These are phyloP conservation scores for Melaleuca alternifolia DNA, from an alignment of 345 rosid genomes.

Conservation along the genomic window DNA sequence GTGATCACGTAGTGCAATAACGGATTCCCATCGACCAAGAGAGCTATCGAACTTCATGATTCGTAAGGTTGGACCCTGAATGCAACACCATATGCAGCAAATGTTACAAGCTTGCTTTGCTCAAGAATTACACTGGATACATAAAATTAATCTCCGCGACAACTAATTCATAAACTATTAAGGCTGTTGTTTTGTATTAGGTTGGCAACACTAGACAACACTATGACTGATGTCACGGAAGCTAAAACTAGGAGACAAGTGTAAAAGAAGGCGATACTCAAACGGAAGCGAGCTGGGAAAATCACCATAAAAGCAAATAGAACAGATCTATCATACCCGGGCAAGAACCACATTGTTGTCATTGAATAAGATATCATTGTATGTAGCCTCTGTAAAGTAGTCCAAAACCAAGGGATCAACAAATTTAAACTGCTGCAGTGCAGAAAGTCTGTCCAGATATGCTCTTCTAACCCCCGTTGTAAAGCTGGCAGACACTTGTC, in stretches of 20 bases:
- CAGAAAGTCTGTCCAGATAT: slow-evolving; percentile 30
- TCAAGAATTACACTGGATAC: neutral
- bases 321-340: slow-evolving; percentile 20
- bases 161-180: neutral
- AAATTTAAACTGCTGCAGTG: slow-evolving; percentile 41
- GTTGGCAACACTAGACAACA: neutral
- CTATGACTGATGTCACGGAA: neutral
- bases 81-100: neutral
- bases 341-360: slow-evolving; percentile 26
- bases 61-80: slow-evolving; percentile 28
- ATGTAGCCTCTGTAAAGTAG: slow-evolving; percentile 5
- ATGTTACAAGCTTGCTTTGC: neutral
- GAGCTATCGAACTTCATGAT: slow-evolving; percentile 9
- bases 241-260: neutral
- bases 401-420: slow-evolving; percentile 28
- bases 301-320: neutral
- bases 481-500: slow-evolving; percentile 3
- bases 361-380: slow-evolving; percentile 26
- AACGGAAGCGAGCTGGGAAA: neutral
- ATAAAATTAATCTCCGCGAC: neutral
- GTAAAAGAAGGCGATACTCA: neutral
- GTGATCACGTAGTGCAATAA: slow-evolving; percentile 19
- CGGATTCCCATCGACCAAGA: slow-evolving; percentile 7
- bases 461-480: slow-evolving; percentile 29
- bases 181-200: neutral